These are phyloP conservation scores for Bipolaris bicolor DNA, from an alignment of 2,329 filamentous ascomycete species.

Conservation along the genomic window DNA sequence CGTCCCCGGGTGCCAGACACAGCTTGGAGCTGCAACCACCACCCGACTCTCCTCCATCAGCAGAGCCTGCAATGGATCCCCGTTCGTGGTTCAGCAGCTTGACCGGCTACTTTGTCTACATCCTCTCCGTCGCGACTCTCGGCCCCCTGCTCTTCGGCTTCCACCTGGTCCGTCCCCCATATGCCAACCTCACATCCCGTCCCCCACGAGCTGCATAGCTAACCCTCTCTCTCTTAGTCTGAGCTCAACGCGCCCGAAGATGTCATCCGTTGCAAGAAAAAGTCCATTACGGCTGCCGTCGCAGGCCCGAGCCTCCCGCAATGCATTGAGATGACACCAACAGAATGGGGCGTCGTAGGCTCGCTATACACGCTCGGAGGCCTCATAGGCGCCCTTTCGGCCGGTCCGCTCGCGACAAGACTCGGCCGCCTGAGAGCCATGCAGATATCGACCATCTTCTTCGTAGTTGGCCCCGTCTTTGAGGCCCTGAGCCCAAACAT, in stretches of 20 bases:
- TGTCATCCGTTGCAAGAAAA: slow-evolving; percentile 83
- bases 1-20: slow-evolving; percentile 2
- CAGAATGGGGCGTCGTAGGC: slow-evolving; percentile 82
- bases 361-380: slow-evolving; percentile 93
- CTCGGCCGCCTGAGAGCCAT: slow-evolving; percentile 79
- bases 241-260: slow-evolving; percentile 95
- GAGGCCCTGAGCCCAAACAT: slow-evolving; percentile 76
- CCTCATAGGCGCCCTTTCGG: slow-evolving; percentile 77
- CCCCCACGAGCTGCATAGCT: slow-evolving; percentile 15
- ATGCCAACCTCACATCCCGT: background rate
- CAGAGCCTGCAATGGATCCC: slow-evolving; percentile 42
- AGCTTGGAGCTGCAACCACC: background rate
- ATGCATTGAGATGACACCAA: slow-evolving; percentile 87
- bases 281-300: slow-evolving; percentile 54
- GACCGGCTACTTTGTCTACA: slow-evolving; percentile 77
- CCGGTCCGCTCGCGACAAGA: slow-evolving; percentile 78
- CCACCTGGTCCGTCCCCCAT: slow-evolving; percentile 69
- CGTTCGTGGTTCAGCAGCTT: slow-evolving; percentile 56
- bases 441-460: slow-evolving; percentile 77
- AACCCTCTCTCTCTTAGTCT: slow-evolving; percentile 63
- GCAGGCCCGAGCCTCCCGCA: slow-evolving; percentile 61
- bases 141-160: slow-evolving; percentile 94
- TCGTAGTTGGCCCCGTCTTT: slow-evolving; percentile 74
- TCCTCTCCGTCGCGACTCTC: slow-evolving; percentile 77
- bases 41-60: slow-evolving; percentile 11